These are phyloP conservation scores for Trichosporon sp. DNA, from an alignment of 1,284 basidiomycete species.

Conservation along the genomic window DNA sequence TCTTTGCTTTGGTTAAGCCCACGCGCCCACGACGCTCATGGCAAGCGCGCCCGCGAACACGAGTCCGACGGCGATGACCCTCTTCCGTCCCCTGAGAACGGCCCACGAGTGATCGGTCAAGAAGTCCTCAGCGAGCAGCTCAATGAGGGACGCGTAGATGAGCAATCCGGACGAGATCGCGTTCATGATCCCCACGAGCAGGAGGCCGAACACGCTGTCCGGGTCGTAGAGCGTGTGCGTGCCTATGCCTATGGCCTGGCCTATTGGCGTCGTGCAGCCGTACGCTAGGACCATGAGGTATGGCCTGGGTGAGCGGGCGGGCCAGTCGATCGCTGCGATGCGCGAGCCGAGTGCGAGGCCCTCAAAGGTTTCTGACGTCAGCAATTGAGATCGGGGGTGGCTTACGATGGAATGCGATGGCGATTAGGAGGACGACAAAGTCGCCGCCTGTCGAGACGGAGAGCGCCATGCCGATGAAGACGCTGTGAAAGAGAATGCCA, in stretches of 20 bases:
- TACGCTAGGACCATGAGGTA: constrained; percentile 26
- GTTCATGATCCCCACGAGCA: constrained; percentile 36
- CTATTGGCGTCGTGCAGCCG: constrained; percentile 29
- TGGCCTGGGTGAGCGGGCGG: constrained; percentile 23
- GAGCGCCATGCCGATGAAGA: constrained; percentile 39
- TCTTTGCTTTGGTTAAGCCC: not conserved
- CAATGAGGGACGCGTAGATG: constrained; percentile 39
- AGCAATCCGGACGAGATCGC: constrained; percentile 40
- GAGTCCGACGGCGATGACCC: not conserved
- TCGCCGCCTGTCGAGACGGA: constrained; percentile 53
- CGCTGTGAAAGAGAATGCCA: constrained; percentile 38
- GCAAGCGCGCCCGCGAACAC: not conserved
- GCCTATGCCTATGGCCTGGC: constrained; percentile 34
- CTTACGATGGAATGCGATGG: constrained; percentile 63
- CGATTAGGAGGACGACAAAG: constrained; percentile 59
- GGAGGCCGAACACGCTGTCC: not conserved
- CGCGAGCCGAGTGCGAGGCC: constrained; percentile 42
- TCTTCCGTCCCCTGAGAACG: not conserved
- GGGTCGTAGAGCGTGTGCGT: constrained; percentile 22
- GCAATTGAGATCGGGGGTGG: not conserved
- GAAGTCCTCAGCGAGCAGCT: constrained; percentile 51
- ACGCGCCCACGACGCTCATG: constrained; percentile 16
- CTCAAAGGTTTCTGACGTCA: constrained; percentile 36
- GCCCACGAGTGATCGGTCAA: constrained; percentile 32
- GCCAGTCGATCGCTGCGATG: constrained; percentile 32